phyloP scores from a whole-genome alignment of 2,329 filamentous ascomycete genomes.

The Microdochium nivale region DNA sequence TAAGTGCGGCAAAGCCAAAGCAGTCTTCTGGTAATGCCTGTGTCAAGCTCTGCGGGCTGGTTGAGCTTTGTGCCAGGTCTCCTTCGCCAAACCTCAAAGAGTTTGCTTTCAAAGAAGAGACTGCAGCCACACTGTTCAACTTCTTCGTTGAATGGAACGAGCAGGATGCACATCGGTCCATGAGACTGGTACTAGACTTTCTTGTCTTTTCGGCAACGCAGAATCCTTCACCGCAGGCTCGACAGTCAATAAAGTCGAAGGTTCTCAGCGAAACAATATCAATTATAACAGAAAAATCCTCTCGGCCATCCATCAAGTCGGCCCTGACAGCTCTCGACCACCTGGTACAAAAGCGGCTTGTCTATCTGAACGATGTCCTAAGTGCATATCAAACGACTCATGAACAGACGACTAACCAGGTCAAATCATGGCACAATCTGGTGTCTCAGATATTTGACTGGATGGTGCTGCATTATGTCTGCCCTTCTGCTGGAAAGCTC shows the following conservation, averaged over 20 bases:
- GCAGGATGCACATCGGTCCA: constrained; percentile 53
- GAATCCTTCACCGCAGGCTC: constrained; percentile 35
- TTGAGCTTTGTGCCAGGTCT: constrained; percentile 50
- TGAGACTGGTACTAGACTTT: constrained; percentile 54
- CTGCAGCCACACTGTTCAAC: constrained; percentile 43
- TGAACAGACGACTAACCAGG: constrained; percentile 11
- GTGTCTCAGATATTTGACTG: constrained; percentile 41
- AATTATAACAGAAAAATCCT: constrained; percentile 50
- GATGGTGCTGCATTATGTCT: constrained; percentile 49
- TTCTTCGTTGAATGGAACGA: constrained; percentile 63
- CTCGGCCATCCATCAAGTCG: constrained; percentile 59
- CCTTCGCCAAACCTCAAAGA: constrained; percentile 26
- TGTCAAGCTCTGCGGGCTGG: constrained; percentile 52
- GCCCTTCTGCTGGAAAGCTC: constrained; percentile 52
- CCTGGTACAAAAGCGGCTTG: constrained; percentile 52
- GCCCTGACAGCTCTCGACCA: constrained; percentile 59
- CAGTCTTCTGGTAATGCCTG: constrained; percentile 48
- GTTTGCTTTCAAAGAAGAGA: constrained; percentile 43
- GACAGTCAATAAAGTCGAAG: constrained; percentile 28
- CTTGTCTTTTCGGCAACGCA: constrained; percentile 39
- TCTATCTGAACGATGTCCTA: constrained; percentile 38
- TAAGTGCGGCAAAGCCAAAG: constrained; percentile 42
- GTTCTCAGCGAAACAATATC: constrained; percentile 46
- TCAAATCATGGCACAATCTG: constrained; percentile 40
- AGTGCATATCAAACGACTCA: constrained; percentile 28